Conservation (phyloP, 768 basidiomycete species). For the Kondoa subrosea region DNA sequence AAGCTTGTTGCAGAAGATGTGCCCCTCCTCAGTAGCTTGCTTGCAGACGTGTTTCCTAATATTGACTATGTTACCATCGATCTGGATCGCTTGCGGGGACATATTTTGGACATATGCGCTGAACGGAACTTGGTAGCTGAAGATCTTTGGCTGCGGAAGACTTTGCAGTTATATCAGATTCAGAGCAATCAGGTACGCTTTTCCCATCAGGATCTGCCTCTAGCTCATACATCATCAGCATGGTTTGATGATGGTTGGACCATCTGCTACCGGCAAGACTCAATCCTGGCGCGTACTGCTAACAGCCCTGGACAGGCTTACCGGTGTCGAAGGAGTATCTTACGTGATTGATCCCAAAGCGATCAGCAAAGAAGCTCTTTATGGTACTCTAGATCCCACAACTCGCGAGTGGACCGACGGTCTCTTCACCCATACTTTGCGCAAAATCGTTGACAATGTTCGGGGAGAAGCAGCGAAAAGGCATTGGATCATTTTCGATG, state of each 20-base stretch:
- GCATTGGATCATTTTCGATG: constrained; percentile 99
- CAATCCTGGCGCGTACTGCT: constrained; percentile 92
- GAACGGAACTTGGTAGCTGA: constrained; percentile 73
- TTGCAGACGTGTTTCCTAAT: constrained; percentile 94
- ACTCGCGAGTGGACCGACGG: constrained; percentile 99
- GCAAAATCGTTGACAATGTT: constrained; percentile 96
- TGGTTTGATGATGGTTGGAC: constrained; percentile 98
- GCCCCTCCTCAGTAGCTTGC: constrained; percentile 48
- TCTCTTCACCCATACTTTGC: constrained; percentile 87
- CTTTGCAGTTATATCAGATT: constrained; percentile 93
- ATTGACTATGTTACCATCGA: constrained; percentile 80
- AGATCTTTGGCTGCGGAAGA: constrained; percentile 83
- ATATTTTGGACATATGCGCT: constrained; percentile 69
- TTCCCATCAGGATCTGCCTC: neutral
- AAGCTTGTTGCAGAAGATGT: constrained; percentile 97
- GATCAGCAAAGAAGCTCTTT: constrained; percentile 93
- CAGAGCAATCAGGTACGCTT: constrained; percentile 66
- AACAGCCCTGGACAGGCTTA: constrained; percentile 71
- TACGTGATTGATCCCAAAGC: constrained; percentile 99
- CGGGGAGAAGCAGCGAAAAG: constrained; percentile 90
- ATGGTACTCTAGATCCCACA: constrained; percentile 89
- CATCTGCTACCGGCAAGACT: constrained; percentile 90
- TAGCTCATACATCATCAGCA: constrained; percentile 36
- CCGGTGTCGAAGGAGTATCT: constrained; percentile 76
- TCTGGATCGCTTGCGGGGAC: constrained; percentile 61